These are phyloP conservation scores for Fennellomyces sp. DNA, from an alignment of 371 early-diverging fungal species.

Conservation along the genomic window DNA sequence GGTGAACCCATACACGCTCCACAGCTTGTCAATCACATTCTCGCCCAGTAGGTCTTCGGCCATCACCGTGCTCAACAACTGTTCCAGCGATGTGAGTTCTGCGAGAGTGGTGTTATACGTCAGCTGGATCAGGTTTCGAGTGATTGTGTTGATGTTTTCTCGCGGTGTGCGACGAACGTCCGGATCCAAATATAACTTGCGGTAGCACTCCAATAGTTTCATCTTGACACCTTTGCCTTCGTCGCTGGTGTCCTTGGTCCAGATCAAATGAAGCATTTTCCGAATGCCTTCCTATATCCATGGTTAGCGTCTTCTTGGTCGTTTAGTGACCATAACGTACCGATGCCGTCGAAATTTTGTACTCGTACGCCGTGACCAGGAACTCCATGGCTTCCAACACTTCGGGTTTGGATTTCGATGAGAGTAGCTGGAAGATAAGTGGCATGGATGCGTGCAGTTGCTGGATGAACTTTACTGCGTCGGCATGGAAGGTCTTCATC, in stretches of 20 bases:
- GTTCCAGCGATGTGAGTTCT: conserved; percentile 93
- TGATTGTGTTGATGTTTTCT: conserved; percentile 68
- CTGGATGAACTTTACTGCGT: conserved; percentile 83
- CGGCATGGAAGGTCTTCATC: conserved; percentile 80
- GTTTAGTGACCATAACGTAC: conserved; percentile 43
- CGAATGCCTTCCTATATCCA: conserved; percentile 75
- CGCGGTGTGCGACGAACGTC: conserved; percentile 54
- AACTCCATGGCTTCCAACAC: conserved; percentile 95
- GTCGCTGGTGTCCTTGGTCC: conserved; percentile 86
- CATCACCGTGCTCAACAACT: conserved; percentile 80
- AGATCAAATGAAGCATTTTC: conserved; percentile 94
- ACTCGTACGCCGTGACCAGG: conserved; percentile 82
- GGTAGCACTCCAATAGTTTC: conserved; percentile 78
- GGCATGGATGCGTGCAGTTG: conserved; percentile 78
- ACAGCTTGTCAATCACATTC: conserved; percentile 79
- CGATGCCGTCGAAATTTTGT: conserved; percentile 78
- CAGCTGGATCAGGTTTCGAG: conserved; percentile 77
- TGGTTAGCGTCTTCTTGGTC: not conserved
- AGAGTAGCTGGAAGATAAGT: conserved; percentile 79
- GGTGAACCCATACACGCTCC: conserved; percentile 83
- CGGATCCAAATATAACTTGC: conserved; percentile 77
- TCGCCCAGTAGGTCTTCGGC: conserved; percentile 58
- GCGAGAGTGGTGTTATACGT: conserved; percentile 87
- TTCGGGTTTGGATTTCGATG: conserved; percentile 88
- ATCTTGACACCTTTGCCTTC: conserved; percentile 85